Percentiles rank a stretch among this genome's conserved stretches.
Conservation (phyloP, 257 asterid species). For the Jaltomata sinuosa region DNA sequence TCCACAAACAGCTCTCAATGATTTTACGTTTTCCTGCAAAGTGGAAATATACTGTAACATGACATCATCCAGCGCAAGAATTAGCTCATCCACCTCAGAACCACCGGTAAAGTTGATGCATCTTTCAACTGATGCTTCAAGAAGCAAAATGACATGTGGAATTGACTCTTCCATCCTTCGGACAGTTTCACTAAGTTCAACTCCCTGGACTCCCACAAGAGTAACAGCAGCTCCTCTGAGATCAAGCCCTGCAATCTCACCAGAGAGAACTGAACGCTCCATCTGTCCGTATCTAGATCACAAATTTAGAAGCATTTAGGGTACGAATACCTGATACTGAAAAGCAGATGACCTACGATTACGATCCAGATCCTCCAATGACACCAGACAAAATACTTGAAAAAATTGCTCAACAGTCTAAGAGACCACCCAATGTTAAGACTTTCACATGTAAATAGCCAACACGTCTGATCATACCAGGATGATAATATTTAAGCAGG, state of each 20-base stretch:
- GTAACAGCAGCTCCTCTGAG: slow-evolving; percentile 92
- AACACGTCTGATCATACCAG: background rate
- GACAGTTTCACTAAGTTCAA: slow-evolving; percentile 96
- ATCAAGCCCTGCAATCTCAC: slow-evolving; percentile 80
- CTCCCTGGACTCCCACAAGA: slow-evolving; percentile 86
- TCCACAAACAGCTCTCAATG: slow-evolving; percentile 83
- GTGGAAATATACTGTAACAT: slow-evolving; percentile 75
- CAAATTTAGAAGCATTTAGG: slow-evolving; percentile 1
- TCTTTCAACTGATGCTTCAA: slow-evolving; percentile 95
- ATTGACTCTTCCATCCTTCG: slow-evolving; percentile 97
- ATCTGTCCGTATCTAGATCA: slow-evolving; percentile 80
- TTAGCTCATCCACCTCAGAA: slow-evolving; percentile 88
- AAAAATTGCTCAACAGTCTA: background rate
- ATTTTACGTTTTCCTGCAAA: slow-evolving; percentile 81
- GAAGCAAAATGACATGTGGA: slow-evolving; percentile 76
- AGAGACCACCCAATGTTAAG: background rate
- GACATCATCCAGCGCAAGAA: slow-evolving; percentile 80
- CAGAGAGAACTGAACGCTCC: slow-evolving; percentile 79
- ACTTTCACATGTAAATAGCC: background rate
- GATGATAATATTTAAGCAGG: background rate
- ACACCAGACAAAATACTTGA: background rate
- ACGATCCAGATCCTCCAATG: background rate
- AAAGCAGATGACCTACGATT: background rate
- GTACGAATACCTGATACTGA: background rate
- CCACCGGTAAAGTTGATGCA: slow-evolving; percentile 94